A percentile compares a stretch with the other conserved stretches of the same genome.
Evolutionary conservation across 2,329 filamentous ascomycete genomes (phyloP).

Genomic region (Aspergillus persii): DNA sequence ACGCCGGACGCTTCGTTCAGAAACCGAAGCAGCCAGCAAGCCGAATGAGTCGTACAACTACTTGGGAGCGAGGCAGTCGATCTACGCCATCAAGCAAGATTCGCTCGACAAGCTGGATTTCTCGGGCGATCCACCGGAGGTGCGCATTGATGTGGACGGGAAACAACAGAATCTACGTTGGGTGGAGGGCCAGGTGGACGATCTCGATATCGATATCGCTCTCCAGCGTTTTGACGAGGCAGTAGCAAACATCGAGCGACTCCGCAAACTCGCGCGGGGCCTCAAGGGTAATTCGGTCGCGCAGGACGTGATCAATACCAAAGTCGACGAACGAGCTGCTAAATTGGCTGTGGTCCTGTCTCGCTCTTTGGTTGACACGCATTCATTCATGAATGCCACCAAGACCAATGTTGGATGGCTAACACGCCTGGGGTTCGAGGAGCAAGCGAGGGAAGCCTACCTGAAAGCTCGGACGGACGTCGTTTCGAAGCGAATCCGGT

Average conservation of each 20-base stretch:
- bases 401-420: slow-evolving; percentile 82
- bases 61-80: slow-evolving; percentile 74
- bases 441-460: slow-evolving; percentile 83
- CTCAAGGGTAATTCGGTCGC: slow-evolving; percentile 83
- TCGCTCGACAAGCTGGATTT: slow-evolving; percentile 74
- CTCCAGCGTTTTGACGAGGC: slow-evolving; percentile 84
- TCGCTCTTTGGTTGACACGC: slow-evolving; percentile 72
- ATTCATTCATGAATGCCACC: slow-evolving; percentile 73
- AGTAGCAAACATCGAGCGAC: slow-evolving; percentile 78
- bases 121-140: slow-evolving; percentile 67
- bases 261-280: slow-evolving; percentile 73
- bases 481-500: slow-evolving; percentile 82
- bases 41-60: slow-evolving; percentile 82
- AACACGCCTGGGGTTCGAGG: slow-evolving; percentile 82
- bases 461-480: slow-evolving; percentile 73
- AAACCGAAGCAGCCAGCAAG: slow-evolving; percentile 83
- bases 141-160: slow-evolving; percentile 92
- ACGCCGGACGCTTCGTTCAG: slow-evolving; percentile 77
- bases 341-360: slow-evolving; percentile 75
- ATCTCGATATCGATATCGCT: slow-evolving; percentile 93
- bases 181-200: slow-evolving; percentile 93
- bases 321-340: slow-evolving; percentile 79
- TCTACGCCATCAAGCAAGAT: slow-evolving; percentile 70
- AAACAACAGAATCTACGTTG: slow-evolving; percentile 94
- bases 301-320: slow-evolving; percentile 88